Evolutionary conservation across 2,329 filamentous ascomycete genomes (phyloP), one percentile per base, ranked within the genome.

Genomic region (Saccharata proteae): DNA sequence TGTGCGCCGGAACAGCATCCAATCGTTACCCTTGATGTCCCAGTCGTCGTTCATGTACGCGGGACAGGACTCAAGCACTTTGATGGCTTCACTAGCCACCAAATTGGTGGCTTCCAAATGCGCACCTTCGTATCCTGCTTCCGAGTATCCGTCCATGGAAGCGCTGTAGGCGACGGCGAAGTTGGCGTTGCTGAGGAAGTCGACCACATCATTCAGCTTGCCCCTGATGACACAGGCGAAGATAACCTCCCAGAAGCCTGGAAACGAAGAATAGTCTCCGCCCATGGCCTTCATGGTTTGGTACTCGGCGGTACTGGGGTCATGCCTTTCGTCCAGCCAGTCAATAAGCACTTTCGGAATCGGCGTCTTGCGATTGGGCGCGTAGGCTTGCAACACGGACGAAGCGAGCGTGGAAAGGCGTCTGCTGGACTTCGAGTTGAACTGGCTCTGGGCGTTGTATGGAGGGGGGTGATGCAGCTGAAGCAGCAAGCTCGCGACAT

Each of bases 231-330:
- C 64, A 10, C 75, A 65, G 34, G 73, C 72, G 43, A 78, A 80
- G n/a, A 93, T 62, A 2, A 75, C 75, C 48, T 86, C 81, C 88
- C 88, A 96, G 57, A 84, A 96, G 20, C 80, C 64, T 16, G 67
- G 62, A 46, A 90, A 81, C 25, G 74, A 74, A 2, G 83, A 79
- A 14, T 85, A 82, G 37, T 80, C 80, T 1, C 81, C 80, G 26
- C 67, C 66, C 43, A 75, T 59, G 16, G 66, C 64, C 39, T 71
- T 61, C 15, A 94, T 67, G 4, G 74, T 64, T 21, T 73, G 63
- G 15, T 80, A 61, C 45, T 86, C 79, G 30, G 73, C 67, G 2
- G 69, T 67, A 44, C 80, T 80, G 16, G 78, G 68, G 39, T 80
- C 74, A 48, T 93, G 83, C 46, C 82, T 71, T 11, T 67, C 65